Evolutionary conservation across 306 rosid genomes (phyloP), one percentile per base, ranked within the genome.

Genomic region (Pyrus betulifolia): DNA sequence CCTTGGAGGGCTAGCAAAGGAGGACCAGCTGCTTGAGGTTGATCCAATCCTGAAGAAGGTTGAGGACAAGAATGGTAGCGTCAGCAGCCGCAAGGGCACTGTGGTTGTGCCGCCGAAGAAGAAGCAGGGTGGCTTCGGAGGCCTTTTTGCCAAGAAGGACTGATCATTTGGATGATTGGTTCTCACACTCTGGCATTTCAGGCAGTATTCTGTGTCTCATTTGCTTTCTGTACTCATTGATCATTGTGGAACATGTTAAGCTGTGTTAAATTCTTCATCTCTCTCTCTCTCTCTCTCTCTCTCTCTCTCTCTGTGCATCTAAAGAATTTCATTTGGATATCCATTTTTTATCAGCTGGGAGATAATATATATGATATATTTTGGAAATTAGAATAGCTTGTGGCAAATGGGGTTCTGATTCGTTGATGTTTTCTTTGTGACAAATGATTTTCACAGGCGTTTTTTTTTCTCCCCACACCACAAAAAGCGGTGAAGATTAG

Each of bases 1-100:
- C 69, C 17, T 89, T 21, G 93, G 97, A 44, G 93, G 93, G 22
- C 69, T 92, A 27, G 80, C 61, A 75, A 92, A 92, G 85, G 92
- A 92, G 63, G 93, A 92, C 27, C 96, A 92, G 83, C 70, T 92
- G 21, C 75, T 87, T 1, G 92, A 90, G 84, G 85, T 90, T 74
- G 96, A 93, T 67, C 97, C 96, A 11, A 81, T 93, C 13, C 92
- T 93, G 65, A 85, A 93, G 85, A 93, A 93, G 85, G 93, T 87
- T 17, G 96, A 93, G 46, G 96, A 80, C 40, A 87, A 87, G 89
- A 86, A 54, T 71, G 85, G 78, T 73, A 31, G 63, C 25, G 57
- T 78, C 64, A 40, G 70, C 45, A 86, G 87, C 74, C 44, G 82
- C 15, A 85, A 85, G 84, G 82, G 81, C 81, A 70, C 97, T 1